Percentiles rank a stretch among this genome's conserved stretches.
phyloP scores from a whole-genome alignment of 2,329 filamentous ascomycete genomes.

The Neobulgaria alba region DNA sequence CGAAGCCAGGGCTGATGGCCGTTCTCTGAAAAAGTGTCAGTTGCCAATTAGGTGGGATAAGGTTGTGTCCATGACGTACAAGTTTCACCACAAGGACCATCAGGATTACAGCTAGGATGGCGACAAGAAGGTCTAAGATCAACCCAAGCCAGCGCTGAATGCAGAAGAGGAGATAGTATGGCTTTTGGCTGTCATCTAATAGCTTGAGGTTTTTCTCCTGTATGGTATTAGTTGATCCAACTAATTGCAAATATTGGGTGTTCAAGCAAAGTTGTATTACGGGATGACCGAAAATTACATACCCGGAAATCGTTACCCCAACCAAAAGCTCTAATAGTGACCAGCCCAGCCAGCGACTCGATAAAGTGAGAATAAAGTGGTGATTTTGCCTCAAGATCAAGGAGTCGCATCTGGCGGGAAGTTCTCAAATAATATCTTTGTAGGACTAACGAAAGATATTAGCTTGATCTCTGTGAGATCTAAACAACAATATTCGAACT shows the following conservation, averaged over 20 bases:
- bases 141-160: constrained; percentile 50
- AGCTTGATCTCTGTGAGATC: neutral
- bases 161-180: constrained; percentile 48
- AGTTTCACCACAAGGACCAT: constrained; percentile 30
- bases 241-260: constrained; percentile 16
- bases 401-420: constrained; percentile 40
- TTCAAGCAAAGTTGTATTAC: no score
- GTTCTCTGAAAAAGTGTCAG: constrained; percentile 10
- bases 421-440: constrained; percentile 31
- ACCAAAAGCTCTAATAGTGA: constrained; percentile 38
- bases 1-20: constrained; percentile 21
- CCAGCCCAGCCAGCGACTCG: constrained; percentile 34
- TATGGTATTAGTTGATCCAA: constrained; percentile 1
- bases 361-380: constrained; percentile 41
- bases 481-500: neutral
- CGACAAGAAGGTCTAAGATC: constrained; percentile 25
- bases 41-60: neutral
- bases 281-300: no score
- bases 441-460: no score
- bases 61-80: constrained; percentile 1
- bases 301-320: constrained; percentile 28
- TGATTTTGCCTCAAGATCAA: constrained; percentile 38
- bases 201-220: constrained; percentile 33
- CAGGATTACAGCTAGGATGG: constrained; percentile 26
- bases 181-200: constrained; percentile 46